Evolutionary conservation across 371 early-diverging fungal genomes (phyloP), one percentile per base, ranked within the genome.

Genomic region (Nosema granulosis): DNA sequence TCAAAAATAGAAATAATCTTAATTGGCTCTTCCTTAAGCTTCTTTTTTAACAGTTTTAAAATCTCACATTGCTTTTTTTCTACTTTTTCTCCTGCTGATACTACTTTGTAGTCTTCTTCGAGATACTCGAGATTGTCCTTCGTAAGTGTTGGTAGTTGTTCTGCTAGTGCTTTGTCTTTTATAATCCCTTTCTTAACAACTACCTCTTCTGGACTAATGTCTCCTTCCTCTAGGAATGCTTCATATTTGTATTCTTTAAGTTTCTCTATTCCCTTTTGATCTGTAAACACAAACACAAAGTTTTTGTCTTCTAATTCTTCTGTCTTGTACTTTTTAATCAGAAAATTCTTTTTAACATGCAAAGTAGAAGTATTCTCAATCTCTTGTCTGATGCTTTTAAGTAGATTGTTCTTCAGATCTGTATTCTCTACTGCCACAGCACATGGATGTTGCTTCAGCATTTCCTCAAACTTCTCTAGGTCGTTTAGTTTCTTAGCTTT

Each of bases 81-180:
- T 18, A 74, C 37, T 22, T 13, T 18, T 2, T 72, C 68, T 0
- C 37, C 43, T 49, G 4, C 62, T 16, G 51, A 38, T n/a, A 65
- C 66, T 13, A 74, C 78, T 18, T 57, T 28, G 57, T 68, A 69
- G 28, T 78, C 78, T 50, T 78, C 69, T 1, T 16, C 43, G n/a
- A 78, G 37, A 20, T 58, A 29, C 31, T 35, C 26, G 18, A 63
- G 49, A 18, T 43, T 56, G 13, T 71, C 73, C 59, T 74, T 54
- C 24, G 18, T 59, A 49, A 50, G 0, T 9, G 62, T 62, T 22
- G 73, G 73, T n/a, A 72, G 16, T n/a, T 62, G 28, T 18, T 72
- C 73, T 20, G 18, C 32, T 51, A 72, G 34, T 43, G 37, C 61
- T 61, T 72, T 72, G 57, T 62, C 63, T 22, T 31, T 61, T 3